Conservation (phyloP, 768 basidiomycete species). For the Naganishia antarctica region DNA sequence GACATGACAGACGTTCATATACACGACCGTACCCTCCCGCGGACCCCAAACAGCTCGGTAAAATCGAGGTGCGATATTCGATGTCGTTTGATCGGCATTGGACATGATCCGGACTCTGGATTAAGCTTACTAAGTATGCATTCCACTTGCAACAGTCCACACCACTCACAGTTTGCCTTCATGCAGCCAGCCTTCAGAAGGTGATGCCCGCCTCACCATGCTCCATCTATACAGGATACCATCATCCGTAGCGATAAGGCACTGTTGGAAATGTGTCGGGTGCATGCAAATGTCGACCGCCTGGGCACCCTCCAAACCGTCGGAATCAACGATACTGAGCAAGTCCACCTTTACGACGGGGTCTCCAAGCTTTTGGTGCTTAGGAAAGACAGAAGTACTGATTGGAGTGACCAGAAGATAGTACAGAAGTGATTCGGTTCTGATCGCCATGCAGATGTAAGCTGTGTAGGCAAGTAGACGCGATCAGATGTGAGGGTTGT, state of each 20-base stretch:
- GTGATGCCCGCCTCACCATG: background rate
- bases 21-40: background rate
- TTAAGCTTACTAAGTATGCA: too few species aligned
- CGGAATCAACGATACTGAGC: background rate
- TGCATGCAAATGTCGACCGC: constrained; percentile 11
- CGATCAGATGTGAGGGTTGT: background rate
- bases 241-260: constrained; percentile 9
- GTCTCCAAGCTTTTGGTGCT: background rate
- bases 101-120: background rate
- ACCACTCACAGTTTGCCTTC: constrained; percentile 9
- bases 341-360: constrained; percentile 10
- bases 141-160: background rate
- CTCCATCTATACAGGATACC: constrained; percentile 8
- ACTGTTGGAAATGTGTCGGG: constrained; percentile 4
- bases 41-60: constrained; percentile 15
- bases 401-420: constrained; percentile 6
- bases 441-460: background rate
- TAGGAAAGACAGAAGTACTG: background rate
- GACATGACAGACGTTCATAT: background rate
- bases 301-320: background rate
- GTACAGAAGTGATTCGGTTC: constrained; percentile 16
- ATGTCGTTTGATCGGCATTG: background rate
- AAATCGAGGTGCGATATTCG: background rate
- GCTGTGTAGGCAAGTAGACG: background rate
- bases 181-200: background rate